Conservation (phyloP, 495 filamentous ascomycete genomes). For the Daldinia childiae region DNA sequence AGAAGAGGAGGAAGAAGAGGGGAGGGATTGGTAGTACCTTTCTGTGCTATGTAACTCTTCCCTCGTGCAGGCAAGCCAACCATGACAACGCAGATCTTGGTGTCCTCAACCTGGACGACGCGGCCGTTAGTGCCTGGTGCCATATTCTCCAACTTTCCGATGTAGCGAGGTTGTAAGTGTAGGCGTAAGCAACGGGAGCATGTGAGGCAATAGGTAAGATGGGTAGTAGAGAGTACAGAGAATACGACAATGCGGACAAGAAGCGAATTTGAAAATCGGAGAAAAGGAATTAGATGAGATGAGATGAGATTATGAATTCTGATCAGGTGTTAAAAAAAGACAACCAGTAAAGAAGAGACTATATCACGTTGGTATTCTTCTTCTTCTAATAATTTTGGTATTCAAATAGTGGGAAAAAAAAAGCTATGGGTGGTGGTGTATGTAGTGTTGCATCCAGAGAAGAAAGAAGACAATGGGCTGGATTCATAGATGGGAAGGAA, state of each 20-base stretch:
- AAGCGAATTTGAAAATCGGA: neutral
- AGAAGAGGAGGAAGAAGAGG: neutral
- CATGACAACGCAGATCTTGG: constrained; percentile 98
- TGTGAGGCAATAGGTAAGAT: constrained; percentile 29
- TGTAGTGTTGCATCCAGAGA: constrained; percentile 34
- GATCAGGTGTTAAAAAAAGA: neutral
- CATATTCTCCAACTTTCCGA: constrained; percentile 49
- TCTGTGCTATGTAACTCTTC: constrained; percentile 96
- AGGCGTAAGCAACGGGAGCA: constrained; percentile 23
- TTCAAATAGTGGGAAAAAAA: neutral
- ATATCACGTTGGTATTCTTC: neutral
- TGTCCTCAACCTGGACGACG: constrained; percentile 84
- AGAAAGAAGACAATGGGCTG: constrained; percentile 20
- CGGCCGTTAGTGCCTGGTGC: constrained; percentile 58
- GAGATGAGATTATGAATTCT: neutral
- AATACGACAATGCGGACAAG: neutral
- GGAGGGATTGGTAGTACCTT: constrained; percentile 66
- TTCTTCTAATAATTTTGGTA: neutral
- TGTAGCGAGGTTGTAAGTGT: constrained; percentile 10
- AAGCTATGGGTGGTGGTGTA: neutral
- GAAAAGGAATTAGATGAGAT: constrained; percentile 10
- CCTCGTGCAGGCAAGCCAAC: constrained; percentile 94
- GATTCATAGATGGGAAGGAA: constrained; percentile 11
- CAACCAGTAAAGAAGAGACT: neutral
- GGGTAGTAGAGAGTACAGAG: neutral